Evolutionary conservation across 2,329 filamentous ascomycete species (phyloP).

Genomic region (Claviceps sp.): DNA sequence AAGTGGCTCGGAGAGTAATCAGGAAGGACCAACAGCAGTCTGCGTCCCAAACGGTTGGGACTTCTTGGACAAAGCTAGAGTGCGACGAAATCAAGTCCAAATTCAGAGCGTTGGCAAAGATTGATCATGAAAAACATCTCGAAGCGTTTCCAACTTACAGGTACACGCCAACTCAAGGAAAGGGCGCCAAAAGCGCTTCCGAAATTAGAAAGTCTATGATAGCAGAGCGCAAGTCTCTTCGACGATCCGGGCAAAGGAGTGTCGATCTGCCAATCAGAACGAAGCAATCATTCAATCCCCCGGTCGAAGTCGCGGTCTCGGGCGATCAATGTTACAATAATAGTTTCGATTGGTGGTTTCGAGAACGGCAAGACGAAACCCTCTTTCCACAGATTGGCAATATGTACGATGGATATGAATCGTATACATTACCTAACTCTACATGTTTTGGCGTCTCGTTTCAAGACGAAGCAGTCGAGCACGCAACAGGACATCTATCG

Average conservation of each 20-base stretch:
- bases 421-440: neutral
- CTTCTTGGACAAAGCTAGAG: constrained; percentile 69
- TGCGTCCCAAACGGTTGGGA: constrained; percentile 75
- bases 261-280: neutral
- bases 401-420: neutral
- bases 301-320: neutral
- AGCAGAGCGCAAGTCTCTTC: constrained; percentile 26
- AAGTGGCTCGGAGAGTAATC: constrained; percentile 64
- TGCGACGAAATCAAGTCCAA: constrained; percentile 55
- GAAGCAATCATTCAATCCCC: neutral
- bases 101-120: constrained; percentile 65
- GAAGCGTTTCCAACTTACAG: constrained; percentile 84
- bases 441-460: neutral
- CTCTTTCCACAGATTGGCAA: neutral
- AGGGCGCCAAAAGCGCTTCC: constrained; percentile 17
- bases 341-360: constrained; percentile 1
- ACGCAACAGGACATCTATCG: neutral
- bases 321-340: neutral
- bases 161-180: constrained; percentile 69
- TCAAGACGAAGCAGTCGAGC: neutral
- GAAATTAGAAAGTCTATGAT: constrained; percentile 1
- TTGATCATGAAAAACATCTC: constrained; percentile 75
- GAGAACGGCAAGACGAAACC: neutral
- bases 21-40: constrained; percentile 89
- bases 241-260: constrained; percentile 17